These are phyloP conservation scores for Acanthamoeba castellanii DNA, from an alignment of 208 protist species.

Conservation along the genomic window DNA sequence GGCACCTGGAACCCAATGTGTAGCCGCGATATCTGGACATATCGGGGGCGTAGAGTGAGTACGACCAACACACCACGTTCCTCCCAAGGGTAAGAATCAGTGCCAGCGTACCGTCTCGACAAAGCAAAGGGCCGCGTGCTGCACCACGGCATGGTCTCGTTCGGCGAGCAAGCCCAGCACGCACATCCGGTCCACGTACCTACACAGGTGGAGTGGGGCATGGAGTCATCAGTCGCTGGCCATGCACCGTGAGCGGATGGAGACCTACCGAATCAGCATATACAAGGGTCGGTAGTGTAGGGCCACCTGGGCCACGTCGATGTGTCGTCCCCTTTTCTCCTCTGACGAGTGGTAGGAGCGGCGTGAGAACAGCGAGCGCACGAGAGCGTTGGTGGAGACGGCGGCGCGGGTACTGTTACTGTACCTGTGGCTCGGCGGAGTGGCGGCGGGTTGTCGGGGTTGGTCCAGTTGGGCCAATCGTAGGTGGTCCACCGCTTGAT, in stretches of 20 bases:
- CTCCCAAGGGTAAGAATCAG: not conserved
- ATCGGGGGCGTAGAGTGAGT: not conserved
- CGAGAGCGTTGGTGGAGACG: too few relatives aligned
- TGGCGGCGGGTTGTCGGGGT: not conserved
- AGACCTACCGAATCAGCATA: not conserved
- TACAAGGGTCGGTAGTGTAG: slow-evolving; percentile 1
- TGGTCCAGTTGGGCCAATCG: slow-evolving; percentile 29
- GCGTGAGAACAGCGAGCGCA: not conserved
- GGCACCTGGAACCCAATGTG: slow-evolving; percentile 11
- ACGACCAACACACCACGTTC: not conserved
- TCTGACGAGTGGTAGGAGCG: not conserved
- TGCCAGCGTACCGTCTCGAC: not conserved
- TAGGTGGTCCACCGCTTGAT: slow-evolving; percentile 16
- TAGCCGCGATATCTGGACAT: slow-evolving; percentile 5
- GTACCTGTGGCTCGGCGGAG: not conserved
- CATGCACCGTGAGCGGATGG: not conserved
- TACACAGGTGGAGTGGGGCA: not conserved
- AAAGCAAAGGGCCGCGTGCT: slow-evolving; percentile 51
- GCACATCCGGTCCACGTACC: slow-evolving; percentile 47
- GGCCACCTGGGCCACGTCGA: not conserved
- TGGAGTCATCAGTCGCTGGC: too few relatives aligned
- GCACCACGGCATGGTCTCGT: slow-evolving; percentile 11
- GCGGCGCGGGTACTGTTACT: too few relatives aligned
- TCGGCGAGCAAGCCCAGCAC: slow-evolving; percentile 12
- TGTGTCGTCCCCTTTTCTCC: not conserved